Conservation (phyloP, 371 early-diverging fungal genomes). For the Cokeromyces recurvatus region DNA sequence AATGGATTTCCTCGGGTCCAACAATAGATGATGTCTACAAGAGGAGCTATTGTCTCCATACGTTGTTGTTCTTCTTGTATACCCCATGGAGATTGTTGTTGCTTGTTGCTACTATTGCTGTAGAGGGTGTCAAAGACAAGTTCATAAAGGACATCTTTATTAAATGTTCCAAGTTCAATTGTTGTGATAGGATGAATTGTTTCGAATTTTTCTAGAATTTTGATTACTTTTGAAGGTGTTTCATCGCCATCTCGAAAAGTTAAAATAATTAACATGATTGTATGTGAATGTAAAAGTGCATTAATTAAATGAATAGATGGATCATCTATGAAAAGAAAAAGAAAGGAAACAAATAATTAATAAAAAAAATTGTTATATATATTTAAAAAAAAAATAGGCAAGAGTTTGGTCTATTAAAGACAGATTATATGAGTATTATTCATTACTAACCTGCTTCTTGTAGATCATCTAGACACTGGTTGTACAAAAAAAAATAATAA, state of each 20-base stretch:
- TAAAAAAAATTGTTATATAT: background rate
- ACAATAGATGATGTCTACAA: constrained; percentile 30
- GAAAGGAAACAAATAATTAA: background rate
- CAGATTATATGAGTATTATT: too few relatives aligned
- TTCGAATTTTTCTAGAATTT: constrained; percentile 24
- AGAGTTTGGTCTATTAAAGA: too few relatives aligned
- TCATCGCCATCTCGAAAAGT: constrained; percentile 41
- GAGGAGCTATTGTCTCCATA: too few relatives aligned
- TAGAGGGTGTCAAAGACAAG: constrained; percentile 28
- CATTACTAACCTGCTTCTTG: constrained; percentile 42
- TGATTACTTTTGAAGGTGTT: constrained; percentile 8
- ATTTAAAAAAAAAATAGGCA: too few relatives aligned
- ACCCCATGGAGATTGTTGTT: too few relatives aligned
- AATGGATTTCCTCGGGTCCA: constrained; percentile 41
- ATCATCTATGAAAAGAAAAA: constrained; percentile 41
- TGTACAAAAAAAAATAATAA: background rate
- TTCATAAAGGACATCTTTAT: constrained; percentile 19
- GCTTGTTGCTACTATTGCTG: background rate
- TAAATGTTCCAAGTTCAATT: constrained; percentile 24
- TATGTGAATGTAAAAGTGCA: constrained; percentile 23
- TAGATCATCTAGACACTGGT: constrained; percentile 43
- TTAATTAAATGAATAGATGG: constrained; percentile 37
- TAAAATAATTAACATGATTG: constrained; percentile 27
- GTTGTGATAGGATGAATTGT: constrained; percentile 36
- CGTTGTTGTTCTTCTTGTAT: too few relatives aligned